Conservation (phyloP, 106 monocot genomes). For the Dioscorea dumetorum region DNA sequence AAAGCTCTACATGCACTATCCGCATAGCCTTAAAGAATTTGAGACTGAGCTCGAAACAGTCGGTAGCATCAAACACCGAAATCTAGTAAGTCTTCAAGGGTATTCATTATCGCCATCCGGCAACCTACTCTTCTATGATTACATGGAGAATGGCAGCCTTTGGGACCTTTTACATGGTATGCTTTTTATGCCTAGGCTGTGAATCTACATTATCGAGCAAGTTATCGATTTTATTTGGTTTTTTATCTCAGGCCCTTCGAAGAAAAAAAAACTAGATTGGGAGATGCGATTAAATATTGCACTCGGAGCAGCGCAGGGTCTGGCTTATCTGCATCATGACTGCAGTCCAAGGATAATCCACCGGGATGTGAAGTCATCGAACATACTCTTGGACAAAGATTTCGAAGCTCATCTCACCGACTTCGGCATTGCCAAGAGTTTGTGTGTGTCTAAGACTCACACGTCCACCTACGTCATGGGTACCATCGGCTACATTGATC, state of each 20-base stretch:
- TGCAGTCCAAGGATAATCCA: slow-evolving; percentile 93
- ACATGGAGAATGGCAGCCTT: slow-evolving; percentile 99
- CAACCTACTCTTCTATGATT: slow-evolving; percentile 91
- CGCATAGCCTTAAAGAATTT: slow-evolving; percentile 81
- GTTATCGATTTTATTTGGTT: not conserved
- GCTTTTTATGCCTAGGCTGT: too few relatives aligned
- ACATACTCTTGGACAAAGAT: slow-evolving; percentile 88
- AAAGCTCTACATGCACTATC: slow-evolving; percentile 71
- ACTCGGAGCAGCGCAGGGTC: slow-evolving; percentile 78
- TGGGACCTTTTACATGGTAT: slow-evolving; percentile 97
- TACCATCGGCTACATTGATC: slow-evolving; percentile 94
- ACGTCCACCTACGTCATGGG: slow-evolving; percentile 95
- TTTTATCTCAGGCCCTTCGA: slow-evolving; percentile 42
- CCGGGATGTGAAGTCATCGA: slow-evolving; percentile 89
- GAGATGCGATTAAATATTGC: slow-evolving; percentile 62
- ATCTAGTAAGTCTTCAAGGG: slow-evolving; percentile 84
- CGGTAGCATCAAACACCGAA: slow-evolving; percentile 94
- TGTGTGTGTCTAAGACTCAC: slow-evolving; percentile 80
- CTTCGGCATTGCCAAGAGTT: slow-evolving; percentile 90
- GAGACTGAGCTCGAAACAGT: slow-evolving; percentile 91
- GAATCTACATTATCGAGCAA: too few relatives aligned
- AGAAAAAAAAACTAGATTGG: slow-evolving; percentile 88
- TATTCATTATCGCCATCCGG: slow-evolving; percentile 86
- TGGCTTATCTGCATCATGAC: slow-evolving; percentile 93
- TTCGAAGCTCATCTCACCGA: slow-evolving; percentile 88